Conservation (phyloP, 2,329 filamentous ascomycete genomes). For the Aspergillus fumigatus region DNA sequence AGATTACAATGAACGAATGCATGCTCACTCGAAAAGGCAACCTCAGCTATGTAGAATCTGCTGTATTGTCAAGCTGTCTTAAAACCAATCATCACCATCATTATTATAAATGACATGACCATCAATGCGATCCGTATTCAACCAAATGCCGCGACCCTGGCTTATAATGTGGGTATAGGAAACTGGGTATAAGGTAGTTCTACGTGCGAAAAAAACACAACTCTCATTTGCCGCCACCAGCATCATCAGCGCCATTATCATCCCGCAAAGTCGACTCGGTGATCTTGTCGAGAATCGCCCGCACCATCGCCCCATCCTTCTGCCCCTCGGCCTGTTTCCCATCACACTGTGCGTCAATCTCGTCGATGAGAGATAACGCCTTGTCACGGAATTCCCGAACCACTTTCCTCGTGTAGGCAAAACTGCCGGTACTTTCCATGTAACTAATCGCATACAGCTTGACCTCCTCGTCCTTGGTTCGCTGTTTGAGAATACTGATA, state of each 20-base stretch:
- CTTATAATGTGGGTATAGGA: neutral
- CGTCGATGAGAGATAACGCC: constrained; percentile 59
- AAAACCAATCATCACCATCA: neutral
- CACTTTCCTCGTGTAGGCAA: constrained; percentile 74
- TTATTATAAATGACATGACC: neutral
- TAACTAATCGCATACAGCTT: constrained; percentile 87
- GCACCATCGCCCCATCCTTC: constrained; percentile 55
- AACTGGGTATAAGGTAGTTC: neutral
- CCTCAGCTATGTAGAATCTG: neutral
- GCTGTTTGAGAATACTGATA: constrained; percentile 88
- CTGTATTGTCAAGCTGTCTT: neutral
- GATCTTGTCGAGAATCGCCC: constrained; percentile 67
- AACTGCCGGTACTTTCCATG: constrained; percentile 86
- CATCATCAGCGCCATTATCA: constrained; percentile 11
- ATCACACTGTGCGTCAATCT: constrained; percentile 51
- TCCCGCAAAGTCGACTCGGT: constrained; percentile 37
- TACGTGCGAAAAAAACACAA: neutral
- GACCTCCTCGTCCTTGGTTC: constrained; percentile 77
- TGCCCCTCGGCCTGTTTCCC: constrained; percentile 37
- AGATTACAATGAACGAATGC: neutral
- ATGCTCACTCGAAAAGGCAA: neutral
- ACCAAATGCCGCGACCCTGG: neutral
- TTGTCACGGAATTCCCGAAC: constrained; percentile 60
- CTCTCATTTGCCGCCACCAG: neutral
- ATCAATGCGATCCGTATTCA: neutral